A percentile compares a stretch with the other conserved stretches of the same genome.
Conservation (phyloP, 768 basidiomycete genomes). For the Mycena maculata region DNA sequence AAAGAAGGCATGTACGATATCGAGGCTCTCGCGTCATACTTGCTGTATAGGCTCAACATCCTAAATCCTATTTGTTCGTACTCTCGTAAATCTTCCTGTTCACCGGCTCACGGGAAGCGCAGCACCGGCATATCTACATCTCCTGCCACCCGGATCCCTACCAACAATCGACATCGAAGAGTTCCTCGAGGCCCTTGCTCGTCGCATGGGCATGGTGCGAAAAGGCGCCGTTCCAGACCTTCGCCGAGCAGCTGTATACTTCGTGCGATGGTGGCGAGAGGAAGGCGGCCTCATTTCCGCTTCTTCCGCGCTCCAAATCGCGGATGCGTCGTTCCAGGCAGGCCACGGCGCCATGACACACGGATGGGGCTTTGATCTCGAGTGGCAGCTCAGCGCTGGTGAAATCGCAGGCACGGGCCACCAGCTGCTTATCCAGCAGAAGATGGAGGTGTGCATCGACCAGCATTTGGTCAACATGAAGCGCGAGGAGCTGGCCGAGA, state of each 20-base stretch:
- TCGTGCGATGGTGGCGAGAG: conserved; percentile 90
- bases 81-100: conserved; percentile 17
- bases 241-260: conserved; percentile 79
- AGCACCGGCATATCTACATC: conserved; percentile 78
- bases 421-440: conserved; percentile 58
- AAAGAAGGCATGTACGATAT: conserved; percentile 92
- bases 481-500: conserved; percentile 65
- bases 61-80: conserved; percentile 77
- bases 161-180: conserved; percentile 71
- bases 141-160: conserved; percentile 64
- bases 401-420: conserved; percentile 36
- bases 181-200: conserved; percentile 78
- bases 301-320: conserved; percentile 47
- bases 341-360: conserved; percentile 44
- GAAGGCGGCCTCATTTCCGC: conserved; percentile 72
- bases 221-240: conserved; percentile 81
- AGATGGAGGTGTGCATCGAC: conserved; percentile 81
- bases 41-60: conserved; percentile 86
- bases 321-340: conserved; percentile 29
- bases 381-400: conserved; percentile 63
- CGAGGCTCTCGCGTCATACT: conserved; percentile 86
- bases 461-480: conserved; percentile 57
- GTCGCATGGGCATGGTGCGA: conserved; percentile 83
- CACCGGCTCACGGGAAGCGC: conserved; percentile 5
- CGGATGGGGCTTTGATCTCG: conserved; percentile 90